These are phyloP conservation scores for Fonsecaea pugnacius DNA, from an alignment of 2,329 filamentous ascomycete genomes.

Conservation along the genomic window DNA sequence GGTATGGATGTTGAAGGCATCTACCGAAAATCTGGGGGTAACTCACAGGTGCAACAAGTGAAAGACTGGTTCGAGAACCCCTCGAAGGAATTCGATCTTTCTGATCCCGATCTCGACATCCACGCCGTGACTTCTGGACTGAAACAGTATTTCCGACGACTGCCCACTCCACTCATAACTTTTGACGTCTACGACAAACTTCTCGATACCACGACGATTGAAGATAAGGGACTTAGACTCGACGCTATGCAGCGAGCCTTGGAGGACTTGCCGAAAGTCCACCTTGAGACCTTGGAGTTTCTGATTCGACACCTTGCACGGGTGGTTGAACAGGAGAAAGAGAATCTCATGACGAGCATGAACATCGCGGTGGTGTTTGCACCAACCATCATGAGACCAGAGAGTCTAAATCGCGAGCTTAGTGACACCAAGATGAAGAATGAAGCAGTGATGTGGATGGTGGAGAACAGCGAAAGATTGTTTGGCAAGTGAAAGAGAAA, in stretches of 20 bases:
- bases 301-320: constrained; percentile 89
- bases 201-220: constrained; percentile 68
- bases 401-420: constrained; percentile 90
- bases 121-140: constrained; percentile 93
- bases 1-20: constrained; percentile 95
- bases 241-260: constrained; percentile 74
- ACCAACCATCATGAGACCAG: constrained; percentile 93
- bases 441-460: constrained; percentile 84
- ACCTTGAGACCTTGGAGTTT: constrained; percentile 89
- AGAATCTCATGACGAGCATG: constrained; percentile 95
- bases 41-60: constrained; percentile 85
- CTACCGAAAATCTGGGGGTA: constrained; percentile 95
- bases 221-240: constrained; percentile 65
- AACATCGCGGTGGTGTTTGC: constrained; percentile 97
- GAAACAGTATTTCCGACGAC: constrained; percentile 96
- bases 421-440: constrained; percentile 95
- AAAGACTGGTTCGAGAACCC: constrained; percentile 85
- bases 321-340: constrained; percentile 78
- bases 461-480: constrained; percentile 84
- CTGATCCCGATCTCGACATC: constrained; percentile 90
- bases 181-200: constrained; percentile 90
- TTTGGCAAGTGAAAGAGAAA: constrained; percentile 55
- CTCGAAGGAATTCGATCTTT: constrained; percentile 83
- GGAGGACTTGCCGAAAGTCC: constrained; percentile 76
- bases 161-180: constrained; percentile 86